These are phyloP conservation scores for Chlorella sp. DNA, from an alignment of 139 green algal genomes.

Conservation along the genomic window DNA sequence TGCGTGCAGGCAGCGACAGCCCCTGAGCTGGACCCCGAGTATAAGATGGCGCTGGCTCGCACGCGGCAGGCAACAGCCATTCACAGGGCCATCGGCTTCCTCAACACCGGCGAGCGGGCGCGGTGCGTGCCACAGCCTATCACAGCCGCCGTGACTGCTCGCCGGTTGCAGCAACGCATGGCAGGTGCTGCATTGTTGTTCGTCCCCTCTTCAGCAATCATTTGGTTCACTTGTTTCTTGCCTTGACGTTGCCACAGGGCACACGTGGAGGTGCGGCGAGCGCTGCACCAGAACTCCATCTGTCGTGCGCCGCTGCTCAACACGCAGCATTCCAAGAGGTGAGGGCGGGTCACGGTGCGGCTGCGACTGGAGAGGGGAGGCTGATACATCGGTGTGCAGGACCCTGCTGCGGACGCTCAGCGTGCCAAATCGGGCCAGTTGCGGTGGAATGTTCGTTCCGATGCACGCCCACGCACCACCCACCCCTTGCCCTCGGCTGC, in stretches of 20 bases:
- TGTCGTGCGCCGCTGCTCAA: constrained; percentile 72
- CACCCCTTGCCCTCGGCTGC: too few relatives aligned
- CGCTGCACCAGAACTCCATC: constrained; percentile 74
- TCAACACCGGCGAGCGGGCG: constrained; percentile 61
- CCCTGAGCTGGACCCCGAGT: constrained; percentile 46
- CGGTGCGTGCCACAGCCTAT: constrained; percentile 53
- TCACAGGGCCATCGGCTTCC: constrained; percentile 67
- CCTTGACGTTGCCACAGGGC: constrained; percentile 48
- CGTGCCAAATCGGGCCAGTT: too few relatives aligned
- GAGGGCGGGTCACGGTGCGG: too few relatives aligned
- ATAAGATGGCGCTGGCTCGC: constrained; percentile 70
- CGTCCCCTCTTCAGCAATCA: too few relatives aligned
- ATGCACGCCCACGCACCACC: too few relatives aligned
- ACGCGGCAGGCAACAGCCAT: constrained; percentile 76
- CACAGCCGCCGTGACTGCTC: too few relatives aligned
- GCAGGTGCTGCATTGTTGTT: background rate
- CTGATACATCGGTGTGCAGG: too few relatives aligned
- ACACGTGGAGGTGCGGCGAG: constrained; percentile 76
- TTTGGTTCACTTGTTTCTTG: background rate
- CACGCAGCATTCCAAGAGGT: constrained; percentile 37
- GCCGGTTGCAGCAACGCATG: too few relatives aligned
- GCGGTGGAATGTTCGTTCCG: too few relatives aligned
- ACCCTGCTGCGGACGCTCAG: too few relatives aligned
- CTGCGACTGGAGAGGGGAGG: too few relatives aligned
- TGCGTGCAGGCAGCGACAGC: too few relatives aligned